These are phyloP conservation scores for Lineolata rhizophorae DNA, from an alignment of 495 filamentous ascomycete species.

Conservation along the genomic window DNA sequence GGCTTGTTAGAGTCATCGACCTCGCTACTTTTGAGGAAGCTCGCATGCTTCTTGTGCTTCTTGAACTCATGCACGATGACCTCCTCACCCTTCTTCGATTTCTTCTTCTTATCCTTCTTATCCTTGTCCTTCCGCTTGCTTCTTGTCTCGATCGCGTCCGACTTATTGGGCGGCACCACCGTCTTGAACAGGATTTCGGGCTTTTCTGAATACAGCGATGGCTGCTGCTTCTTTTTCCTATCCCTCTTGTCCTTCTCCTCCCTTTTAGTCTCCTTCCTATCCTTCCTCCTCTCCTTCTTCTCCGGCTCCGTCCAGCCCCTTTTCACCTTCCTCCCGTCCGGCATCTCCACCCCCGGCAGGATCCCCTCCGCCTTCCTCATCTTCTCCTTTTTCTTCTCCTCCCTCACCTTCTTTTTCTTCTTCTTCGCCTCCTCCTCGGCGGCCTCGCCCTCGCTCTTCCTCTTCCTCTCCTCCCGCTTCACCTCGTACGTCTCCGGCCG, in stretches of 20 bases:
- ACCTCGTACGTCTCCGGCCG: slow-evolving; percentile 50
- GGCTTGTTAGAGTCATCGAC: slow-evolving; percentile 21
- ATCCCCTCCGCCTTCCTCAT: slow-evolving; percentile 38
- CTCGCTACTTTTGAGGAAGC: slow-evolving; percentile 36
- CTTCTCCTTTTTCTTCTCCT: slow-evolving; percentile 30
- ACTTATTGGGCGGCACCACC: slow-evolving; percentile 42
- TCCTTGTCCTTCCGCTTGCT: slow-evolving; percentile 24
- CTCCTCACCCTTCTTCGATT: slow-evolving; percentile 26
- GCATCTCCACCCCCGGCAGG: slow-evolving; percentile 47
- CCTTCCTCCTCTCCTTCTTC: slow-evolving; percentile 24
- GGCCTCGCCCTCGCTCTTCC: slow-evolving; percentile 4
- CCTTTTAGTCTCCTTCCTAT: slow-evolving; percentile 11
- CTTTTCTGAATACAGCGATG: slow-evolving; percentile 59
- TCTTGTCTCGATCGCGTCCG: slow-evolving; percentile 19
- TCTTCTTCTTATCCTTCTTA: slow-evolving; percentile 30
- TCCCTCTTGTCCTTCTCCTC: slow-evolving; percentile 27
- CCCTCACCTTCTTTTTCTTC: slow-evolving; percentile 17
- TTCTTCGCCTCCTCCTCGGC: slow-evolving; percentile 17
- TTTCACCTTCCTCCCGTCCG: slow-evolving; percentile 56
- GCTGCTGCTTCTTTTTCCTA: slow-evolving; percentile 25
- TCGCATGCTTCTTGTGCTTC: slow-evolving; percentile 54
- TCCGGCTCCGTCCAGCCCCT: slow-evolving; percentile 70
- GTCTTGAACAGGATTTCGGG: slow-evolving; percentile 66
- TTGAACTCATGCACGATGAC: slow-evolving; percentile 61
- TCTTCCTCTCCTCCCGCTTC: slow-evolving; percentile 28